Evolutionary conservation across 1,139 yeast genomes (phyloP).

Genomic region (Kodamaea sp.): DNA sequence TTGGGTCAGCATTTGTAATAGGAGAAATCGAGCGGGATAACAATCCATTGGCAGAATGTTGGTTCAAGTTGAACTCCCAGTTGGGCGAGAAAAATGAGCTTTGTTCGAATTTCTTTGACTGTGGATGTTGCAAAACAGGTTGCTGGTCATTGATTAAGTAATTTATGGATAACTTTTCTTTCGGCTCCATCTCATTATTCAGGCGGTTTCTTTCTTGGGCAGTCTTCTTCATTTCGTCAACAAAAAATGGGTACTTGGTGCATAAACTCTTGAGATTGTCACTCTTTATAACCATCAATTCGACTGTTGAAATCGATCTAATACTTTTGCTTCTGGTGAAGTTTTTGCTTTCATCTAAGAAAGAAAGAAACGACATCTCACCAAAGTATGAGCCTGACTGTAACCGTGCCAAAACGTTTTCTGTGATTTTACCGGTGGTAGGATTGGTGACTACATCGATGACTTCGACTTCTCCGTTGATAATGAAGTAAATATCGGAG

Average conservation of each 20-base stretch:
- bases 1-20: conserved; percentile 14
- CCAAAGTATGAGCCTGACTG: conserved; percentile 71
- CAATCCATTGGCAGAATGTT: conserved; percentile 5
- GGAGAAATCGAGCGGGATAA: conserved; percentile 29
- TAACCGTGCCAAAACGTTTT: conserved; percentile 55
- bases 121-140: conserved; percentile 12
- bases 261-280: conserved; percentile 54
- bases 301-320: conserved; percentile 59
- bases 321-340: conserved; percentile 58
- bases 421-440: conserved; percentile 20
- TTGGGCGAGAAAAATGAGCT: conserved; percentile 14
- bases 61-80: conserved; percentile 15
- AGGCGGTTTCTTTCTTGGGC: conserved; percentile 51
- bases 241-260: conserved; percentile 55
- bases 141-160: conserved; percentile 19
- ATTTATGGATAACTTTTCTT: conserved; percentile 19
- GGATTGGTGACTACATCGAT: conserved; percentile 39
- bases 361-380: conserved; percentile 67
- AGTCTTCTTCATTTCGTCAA: conserved; percentile 59
- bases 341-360: conserved; percentile 36
- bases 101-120: conserved; percentile 7
- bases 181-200: conserved; percentile 13
- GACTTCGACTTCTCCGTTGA: conserved; percentile 72
- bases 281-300: conserved; percentile 59
- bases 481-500: conserved; percentile 64